Conservation (phyloP, 768 basidiomycete genomes). For the Trametes gibbosa region DNA sequence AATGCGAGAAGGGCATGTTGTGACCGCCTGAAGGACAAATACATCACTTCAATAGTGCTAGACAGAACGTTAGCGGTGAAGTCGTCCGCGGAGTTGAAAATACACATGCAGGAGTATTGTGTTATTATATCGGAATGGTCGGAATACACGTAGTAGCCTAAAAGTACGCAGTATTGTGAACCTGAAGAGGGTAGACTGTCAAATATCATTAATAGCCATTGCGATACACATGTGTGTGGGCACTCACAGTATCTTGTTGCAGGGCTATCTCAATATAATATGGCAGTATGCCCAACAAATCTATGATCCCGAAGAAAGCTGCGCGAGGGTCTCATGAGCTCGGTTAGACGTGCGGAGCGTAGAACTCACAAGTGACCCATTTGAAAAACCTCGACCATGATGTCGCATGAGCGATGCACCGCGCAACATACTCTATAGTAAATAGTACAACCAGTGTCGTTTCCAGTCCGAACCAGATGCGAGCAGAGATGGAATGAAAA, state of each 20-base stretch:
- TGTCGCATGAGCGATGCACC: constrained; percentile 73
- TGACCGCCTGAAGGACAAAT: constrained; percentile 78
- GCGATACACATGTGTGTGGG: neutral
- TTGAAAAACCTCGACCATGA: constrained; percentile 56
- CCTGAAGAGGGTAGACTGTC: constrained; percentile 78
- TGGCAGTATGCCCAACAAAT: constrained; percentile 80
- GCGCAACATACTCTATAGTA: constrained; percentile 77
- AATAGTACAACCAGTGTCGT: constrained; percentile 82
- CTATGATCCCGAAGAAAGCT: constrained; percentile 86
- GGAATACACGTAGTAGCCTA: constrained; percentile 82
- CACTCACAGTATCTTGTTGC: constrained; percentile 78
- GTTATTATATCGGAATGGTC: constrained; percentile 83
- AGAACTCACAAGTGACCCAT: constrained; percentile 66
- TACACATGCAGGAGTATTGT: constrained; percentile 62
- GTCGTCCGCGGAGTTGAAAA: neutral
- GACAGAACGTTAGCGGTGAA: neutral
- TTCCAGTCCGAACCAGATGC: constrained; percentile 86
- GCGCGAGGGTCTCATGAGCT: constrained; percentile 3
- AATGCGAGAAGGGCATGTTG: constrained; percentile 86
- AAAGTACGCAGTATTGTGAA: constrained; percentile 92
- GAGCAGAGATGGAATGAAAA: constrained; percentile 64
- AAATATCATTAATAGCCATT: neutral
- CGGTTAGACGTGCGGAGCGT: neutral
- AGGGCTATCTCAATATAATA: constrained; percentile 86
- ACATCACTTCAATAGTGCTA: constrained; percentile 92